phyloP scores from a whole-genome alignment of 306 rosid genomes.

The Ceratonia siliqua region DNA sequence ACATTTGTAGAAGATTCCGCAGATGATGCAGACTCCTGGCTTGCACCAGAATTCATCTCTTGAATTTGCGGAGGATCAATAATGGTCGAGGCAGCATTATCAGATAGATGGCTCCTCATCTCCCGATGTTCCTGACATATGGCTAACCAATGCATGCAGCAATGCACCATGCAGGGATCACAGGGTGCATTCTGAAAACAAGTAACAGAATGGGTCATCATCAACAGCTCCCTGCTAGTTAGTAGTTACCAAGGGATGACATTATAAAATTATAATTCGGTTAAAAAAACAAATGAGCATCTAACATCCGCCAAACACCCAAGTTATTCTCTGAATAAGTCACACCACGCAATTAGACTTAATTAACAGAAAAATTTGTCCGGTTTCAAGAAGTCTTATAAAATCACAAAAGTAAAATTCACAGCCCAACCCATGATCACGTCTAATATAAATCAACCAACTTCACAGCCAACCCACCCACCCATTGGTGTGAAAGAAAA shows the following conservation, averaged over 20 bases:
- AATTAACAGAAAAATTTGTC: no score
- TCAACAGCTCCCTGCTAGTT: background rate
- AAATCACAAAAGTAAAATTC: no score
- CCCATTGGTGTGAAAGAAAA: background rate
- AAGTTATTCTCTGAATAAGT: background rate
- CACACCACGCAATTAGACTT: no score
- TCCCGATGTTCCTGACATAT: slow-evolving; percentile 64
- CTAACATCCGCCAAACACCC: background rate
- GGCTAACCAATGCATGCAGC: slow-evolving; percentile 61
- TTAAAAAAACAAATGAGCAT: background rate
- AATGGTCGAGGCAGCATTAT: slow-evolving; percentile 35
- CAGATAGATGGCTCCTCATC: slow-evolving; percentile 53
- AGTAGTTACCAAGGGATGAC: background rate
- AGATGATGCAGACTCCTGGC: slow-evolving; percentile 29
- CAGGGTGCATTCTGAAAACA: slow-evolving; percentile 54
- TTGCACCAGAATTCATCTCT: slow-evolving; percentile 48
- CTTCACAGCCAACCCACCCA: background rate
- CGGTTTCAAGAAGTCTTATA: no score
- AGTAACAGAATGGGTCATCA: slow-evolving; percentile 10
- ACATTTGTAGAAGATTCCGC: slow-evolving; percentile 20
- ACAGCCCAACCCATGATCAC: no score
- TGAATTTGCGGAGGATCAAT: slow-evolving; percentile 50
- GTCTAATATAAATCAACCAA: no score
- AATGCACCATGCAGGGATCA: slow-evolving; percentile 68
- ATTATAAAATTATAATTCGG: background rate